Evolutionary conservation across 1,284 basidiomycete genomes (phyloP).

Genomic region (Trametes versicolor): DNA sequence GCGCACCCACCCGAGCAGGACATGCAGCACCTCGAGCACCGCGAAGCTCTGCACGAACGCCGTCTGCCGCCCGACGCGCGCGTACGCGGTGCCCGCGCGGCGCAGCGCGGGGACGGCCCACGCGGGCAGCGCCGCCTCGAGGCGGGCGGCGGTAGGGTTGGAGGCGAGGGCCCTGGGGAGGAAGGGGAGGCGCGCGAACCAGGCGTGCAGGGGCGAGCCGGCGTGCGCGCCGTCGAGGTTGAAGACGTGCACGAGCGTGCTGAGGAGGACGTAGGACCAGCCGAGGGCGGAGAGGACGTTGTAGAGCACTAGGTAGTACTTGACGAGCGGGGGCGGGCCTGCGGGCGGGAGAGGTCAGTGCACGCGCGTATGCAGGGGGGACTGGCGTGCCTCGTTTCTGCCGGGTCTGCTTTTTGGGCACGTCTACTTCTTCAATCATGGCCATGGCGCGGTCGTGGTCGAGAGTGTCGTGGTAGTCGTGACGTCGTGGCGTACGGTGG

Average conservation of each 20-base stretch:
- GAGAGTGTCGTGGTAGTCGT: constrained; percentile 9
- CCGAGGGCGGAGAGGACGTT: constrained; percentile 78
- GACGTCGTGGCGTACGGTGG: constrained; percentile 4
- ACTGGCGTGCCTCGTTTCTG: constrained; percentile 22
- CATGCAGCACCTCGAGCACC: constrained; percentile 85
- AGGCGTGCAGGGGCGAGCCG: constrained; percentile 20
- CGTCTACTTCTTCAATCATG: constrained; percentile 26
- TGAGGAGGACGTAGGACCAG: constrained; percentile 78
- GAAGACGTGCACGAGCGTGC: constrained; percentile 61
- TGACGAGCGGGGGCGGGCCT: constrained; percentile 45
- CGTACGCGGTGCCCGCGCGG: constrained; percentile 59
- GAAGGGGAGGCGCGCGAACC: constrained; percentile 32
- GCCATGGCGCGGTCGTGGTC: constrained; percentile 25
- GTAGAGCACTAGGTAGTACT: constrained; percentile 81
- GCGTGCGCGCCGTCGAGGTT: constrained; percentile 41
- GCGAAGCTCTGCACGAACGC: constrained; percentile 86
- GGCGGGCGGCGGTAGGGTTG: constrained; percentile 11
- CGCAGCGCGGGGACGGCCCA: constrained; percentile 37
- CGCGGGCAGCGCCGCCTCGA: constrained; percentile 45
- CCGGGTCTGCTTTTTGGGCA: constrained; percentile 7
- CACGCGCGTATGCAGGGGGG: background rate
- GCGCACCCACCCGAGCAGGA: constrained; percentile 84
- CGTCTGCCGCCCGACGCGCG: constrained; percentile 68
- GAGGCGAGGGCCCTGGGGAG: constrained; percentile 24
- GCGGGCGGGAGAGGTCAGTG: constrained; percentile 1